Evolutionary conservation across 805 yeast genomes (phyloP).

Genomic region (Ogataea methylovora): DNA sequence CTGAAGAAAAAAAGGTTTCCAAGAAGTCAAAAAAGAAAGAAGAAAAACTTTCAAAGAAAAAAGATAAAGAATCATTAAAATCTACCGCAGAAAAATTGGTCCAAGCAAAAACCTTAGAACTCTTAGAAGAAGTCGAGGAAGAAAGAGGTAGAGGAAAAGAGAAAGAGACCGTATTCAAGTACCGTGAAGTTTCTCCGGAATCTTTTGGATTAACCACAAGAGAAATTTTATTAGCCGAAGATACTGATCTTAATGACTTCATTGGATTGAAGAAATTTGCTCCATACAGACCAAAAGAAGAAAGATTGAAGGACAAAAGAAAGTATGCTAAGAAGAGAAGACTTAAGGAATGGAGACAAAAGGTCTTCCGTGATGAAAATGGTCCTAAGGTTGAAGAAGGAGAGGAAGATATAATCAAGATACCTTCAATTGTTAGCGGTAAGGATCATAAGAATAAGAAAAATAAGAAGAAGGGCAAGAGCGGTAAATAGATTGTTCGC

Average conservation of each 20-base stretch:
- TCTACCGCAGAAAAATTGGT: constrained; percentile 72
- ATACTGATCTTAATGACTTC: constrained; percentile 71
- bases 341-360: constrained; percentile 83
- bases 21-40: constrained; percentile 51
- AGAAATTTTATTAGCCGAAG: constrained; percentile 88
- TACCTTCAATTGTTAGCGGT: constrained; percentile 19
- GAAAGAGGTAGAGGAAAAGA: constrained; percentile 53
- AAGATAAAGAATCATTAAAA: constrained; percentile 52
- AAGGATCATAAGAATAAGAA: constrained; percentile 18
- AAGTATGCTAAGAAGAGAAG: constrained; percentile 78
- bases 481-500: constrained; percentile 1
- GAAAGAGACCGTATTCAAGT: constrained; percentile 56
- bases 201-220: constrained; percentile 77
- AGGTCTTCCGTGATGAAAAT: constrained; percentile 60
- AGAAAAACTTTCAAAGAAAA: constrained; percentile 46
- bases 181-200: constrained; percentile 94
- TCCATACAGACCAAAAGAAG: constrained; percentile 76
- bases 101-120: constrained; percentile 58
- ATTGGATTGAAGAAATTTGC: constrained; percentile 91
- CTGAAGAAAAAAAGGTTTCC: constrained; percentile 25
- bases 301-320: constrained; percentile 68
- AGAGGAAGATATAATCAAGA: constrained; percentile 25
- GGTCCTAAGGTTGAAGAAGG: constrained; percentile 32
- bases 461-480: constrained; percentile 3
- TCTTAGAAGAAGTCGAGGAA: constrained; percentile 63